Evolutionary conservation across 73 alveolate species (phyloP).

Genomic region (Uronychia setigera): DNA sequence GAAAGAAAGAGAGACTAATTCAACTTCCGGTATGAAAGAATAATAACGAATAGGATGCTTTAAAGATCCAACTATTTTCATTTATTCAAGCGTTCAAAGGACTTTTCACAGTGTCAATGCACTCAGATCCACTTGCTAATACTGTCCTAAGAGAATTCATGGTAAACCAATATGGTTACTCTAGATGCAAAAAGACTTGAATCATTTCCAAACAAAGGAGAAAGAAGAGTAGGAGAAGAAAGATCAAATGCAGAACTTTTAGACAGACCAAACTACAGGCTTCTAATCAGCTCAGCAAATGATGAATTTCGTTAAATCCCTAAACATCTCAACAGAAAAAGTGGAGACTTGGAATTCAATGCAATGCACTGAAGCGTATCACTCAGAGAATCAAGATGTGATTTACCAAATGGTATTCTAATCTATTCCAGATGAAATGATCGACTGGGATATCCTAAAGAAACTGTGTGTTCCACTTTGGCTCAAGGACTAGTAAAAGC

Average conservation of each 20-base stretch:
- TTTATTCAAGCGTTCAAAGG: not conserved
- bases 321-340: not conserved
- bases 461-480: conserved; percentile 59
- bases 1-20: not conserved
- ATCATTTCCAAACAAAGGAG: not conserved
- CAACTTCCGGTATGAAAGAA: not conserved
- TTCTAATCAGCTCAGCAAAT: not conserved
- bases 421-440: conserved; percentile 13
- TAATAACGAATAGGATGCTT: not conserved
- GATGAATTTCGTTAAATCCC: not conserved
- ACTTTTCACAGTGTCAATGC: not conserved
- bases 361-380: conserved; percentile 48
- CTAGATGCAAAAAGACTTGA: not conserved
- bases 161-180: not conserved
- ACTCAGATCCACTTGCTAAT: conserved; percentile 17
- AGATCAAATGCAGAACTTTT: too few relatives aligned
- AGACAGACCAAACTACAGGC: not conserved
- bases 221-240: too few relatives aligned
- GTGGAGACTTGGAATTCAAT: conserved; percentile 44
- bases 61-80: not conserved
- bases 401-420: conserved; percentile 10
- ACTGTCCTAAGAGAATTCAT: conserved; percentile 5
- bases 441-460: conserved; percentile 37
- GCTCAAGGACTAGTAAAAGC: conserved; percentile 44
- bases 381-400: conserved; percentile 53